Evolutionary conservation across 148 eudicot genomes (phyloP).

Genomic region (Camellia japonica): DNA sequence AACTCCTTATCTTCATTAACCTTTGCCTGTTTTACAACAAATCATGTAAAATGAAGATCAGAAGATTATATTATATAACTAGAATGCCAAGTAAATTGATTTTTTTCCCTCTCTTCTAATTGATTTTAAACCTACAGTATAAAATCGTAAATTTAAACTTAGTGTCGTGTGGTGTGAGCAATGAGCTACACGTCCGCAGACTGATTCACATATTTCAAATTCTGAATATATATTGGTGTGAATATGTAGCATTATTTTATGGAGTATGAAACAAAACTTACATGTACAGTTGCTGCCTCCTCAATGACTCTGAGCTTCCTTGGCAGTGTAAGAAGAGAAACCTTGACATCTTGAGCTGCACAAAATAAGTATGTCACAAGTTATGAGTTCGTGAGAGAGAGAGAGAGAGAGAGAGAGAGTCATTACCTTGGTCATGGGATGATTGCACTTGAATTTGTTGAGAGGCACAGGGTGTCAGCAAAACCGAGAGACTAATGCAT

Average conservation of each 20-base stretch:
- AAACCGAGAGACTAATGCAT: constrained; percentile 13
- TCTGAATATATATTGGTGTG: too few species aligned
- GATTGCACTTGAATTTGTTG: constrained; percentile 16
- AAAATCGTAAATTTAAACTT: too few species aligned
- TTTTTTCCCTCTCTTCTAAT: background rate
- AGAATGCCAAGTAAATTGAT: background rate
- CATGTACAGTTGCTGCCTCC: constrained; percentile 20
- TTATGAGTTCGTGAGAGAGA: background rate
- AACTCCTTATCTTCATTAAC: constrained; percentile 15
- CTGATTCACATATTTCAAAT: too few species aligned
- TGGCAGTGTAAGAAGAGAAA: constrained; percentile 19
- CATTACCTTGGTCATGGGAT: constrained; percentile 23
- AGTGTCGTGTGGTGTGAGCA: too few species aligned
- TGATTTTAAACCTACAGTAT: too few species aligned
- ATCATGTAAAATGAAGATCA: background rate
- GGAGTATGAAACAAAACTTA: background rate
- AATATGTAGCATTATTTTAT: background rate
- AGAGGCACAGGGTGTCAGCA: constrained; percentile 23
- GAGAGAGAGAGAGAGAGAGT: constrained; percentile 12
- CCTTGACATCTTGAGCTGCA: constrained; percentile 24
- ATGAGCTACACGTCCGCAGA: too few species aligned
- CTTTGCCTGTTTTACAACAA: constrained; percentile 15
- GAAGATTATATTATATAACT: background rate
- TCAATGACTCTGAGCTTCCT: constrained; percentile 35
- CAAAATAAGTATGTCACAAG: background rate